phyloP scores from a whole-genome alignment of 2,329 filamentous ascomycete genomes.

The Bisporella sp. region DNA sequence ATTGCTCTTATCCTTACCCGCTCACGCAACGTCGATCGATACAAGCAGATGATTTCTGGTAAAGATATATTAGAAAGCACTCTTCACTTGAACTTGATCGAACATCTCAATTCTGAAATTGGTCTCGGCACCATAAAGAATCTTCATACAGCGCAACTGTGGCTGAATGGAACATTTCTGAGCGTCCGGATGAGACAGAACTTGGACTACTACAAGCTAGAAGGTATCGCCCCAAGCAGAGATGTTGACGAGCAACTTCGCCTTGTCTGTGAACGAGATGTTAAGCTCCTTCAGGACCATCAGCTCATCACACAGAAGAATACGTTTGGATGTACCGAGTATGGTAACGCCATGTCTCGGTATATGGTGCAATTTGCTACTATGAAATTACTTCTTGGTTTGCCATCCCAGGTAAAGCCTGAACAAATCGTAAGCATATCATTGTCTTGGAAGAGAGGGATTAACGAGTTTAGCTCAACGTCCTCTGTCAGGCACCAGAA shows the following conservation, averaged over 20 bases:
- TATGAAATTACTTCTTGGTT: slow-evolving; percentile 62
- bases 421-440: slow-evolving; percentile 59
- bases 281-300: slow-evolving; percentile 55
- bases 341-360: slow-evolving; percentile 73
- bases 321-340: slow-evolving; percentile 57
- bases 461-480: slow-evolving; percentile 47
- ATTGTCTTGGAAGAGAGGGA: not conserved
- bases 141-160: slow-evolving; percentile 58
- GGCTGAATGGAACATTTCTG: slow-evolving; percentile 73
- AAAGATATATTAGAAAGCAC: slow-evolving; percentile 70
- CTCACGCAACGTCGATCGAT: slow-evolving; percentile 54
- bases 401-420: slow-evolving; percentile 53
- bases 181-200: slow-evolving; percentile 68
- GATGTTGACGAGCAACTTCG: slow-evolving; percentile 59
- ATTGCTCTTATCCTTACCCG: slow-evolving; percentile 75
- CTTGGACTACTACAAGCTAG: slow-evolving; percentile 62
- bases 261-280: slow-evolving; percentile 63
- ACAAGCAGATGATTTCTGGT: slow-evolving; percentile 68
- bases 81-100: slow-evolving; percentile 71
- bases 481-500: slow-evolving; percentile 61
- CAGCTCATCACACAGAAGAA: slow-evolving; percentile 45
- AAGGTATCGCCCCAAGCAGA: slow-evolving; percentile 40
- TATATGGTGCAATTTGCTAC: slow-evolving; percentile 77
- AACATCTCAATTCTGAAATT: slow-evolving; percentile 81
- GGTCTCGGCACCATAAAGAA: slow-evolving; percentile 66